Base-by-base conservation (phyloP, 1,139 yeast species). In the Pichia sp. region DNA sequence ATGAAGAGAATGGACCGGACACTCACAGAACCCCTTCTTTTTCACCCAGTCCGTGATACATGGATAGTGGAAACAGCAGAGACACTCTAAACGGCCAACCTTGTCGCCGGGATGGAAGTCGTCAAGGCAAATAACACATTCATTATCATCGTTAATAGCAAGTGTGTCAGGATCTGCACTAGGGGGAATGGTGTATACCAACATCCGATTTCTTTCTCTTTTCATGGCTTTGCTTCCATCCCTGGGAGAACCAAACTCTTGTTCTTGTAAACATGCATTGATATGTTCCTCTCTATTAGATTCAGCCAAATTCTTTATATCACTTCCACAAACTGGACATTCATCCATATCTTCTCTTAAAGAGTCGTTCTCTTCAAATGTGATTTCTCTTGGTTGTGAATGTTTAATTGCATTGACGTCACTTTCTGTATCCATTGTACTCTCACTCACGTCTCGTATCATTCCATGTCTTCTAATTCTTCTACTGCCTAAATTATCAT, bases 111-210 rank as follows among this genome's bases (percentile, higher is more conserved):
- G 87, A 46, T 69, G 69, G 63, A 90, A 78, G 32, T 86, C 95
- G 61, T 92, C 98, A 56, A 90, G 77, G 63, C 99, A 92, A 39
- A 92, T 90, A 11, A 89, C 92, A 66, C 99, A 92, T 63, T 92
- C 98, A 42, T 74, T 73, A 39, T 74, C 80, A 20, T 56, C 62
- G 35, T 68, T 59, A 22, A 57, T 51, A 3, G 27, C 35, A 6
- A 43, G 30, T 6, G n/a, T 23, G 12, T 7, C 20, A 6, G 37
- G 27, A n/a, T 39, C 46, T 2, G 44, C 44, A 43, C 51, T 52
- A 20, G 30, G 15, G 0, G 92, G 85, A 43, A 90, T 76, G 52
- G 76, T 77, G 63, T 85, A 89, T 1, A 89, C 92, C 49, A 90
- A 72, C 96, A 92, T 90, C 55, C 96, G 76, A 63, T 89, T 89